Evolutionary conservation across 768 basidiomycete species (phyloP), one percentile per base, ranked within the genome.

Genomic region (Cantharellus cinnabarinus): DNA sequence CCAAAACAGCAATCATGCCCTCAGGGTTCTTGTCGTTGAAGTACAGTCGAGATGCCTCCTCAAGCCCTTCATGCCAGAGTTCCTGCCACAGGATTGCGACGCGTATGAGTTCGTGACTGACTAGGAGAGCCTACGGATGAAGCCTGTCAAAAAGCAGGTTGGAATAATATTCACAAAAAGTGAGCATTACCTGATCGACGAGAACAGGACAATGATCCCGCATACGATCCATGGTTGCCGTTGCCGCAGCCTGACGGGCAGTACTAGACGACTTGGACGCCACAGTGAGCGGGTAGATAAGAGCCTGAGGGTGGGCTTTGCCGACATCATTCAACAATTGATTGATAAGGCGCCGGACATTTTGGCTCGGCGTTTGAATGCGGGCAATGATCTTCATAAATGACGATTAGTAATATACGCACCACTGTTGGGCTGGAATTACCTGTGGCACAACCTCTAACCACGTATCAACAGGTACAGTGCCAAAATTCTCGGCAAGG

Each of bases 41-140:
- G 73, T 91, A 99, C 52, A 90, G 72, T 48, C 95, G 79, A 4
- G 93, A 95, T 3, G 95, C 95, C 70, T 99, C 95, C 71, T 99
- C 95, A 29, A 99, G 74, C 15, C 89, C 91, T 71, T 99, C 95
- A 65, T 97, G 91, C 95, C 95, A 99, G 63, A 91, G 74, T 69
- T 99, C 95, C 65, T 98, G 93, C 95, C 95, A 99, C 5, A 99
- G 74, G 61, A 99, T 98, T 4, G 95, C 94, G 4, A 98, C 89
- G 20, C 95, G 83, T 61, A 98, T 97, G 42, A 99, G 77, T 68
- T 99, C 95, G 39, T 86, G 82, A 67, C 89, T 89, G 69, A 99
- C 89, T 35, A 94, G 68, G 52, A 83, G 72, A 5, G 91, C 93
- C 81, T 90, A 61, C 20, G 20, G 44, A 10, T 20, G 44, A 10